Percentiles rank a stretch among this genome's conserved stretches.
phyloP scores from a whole-genome alignment of 352 stramenopile genomes.

The Thalassiosira hispida region DNA sequence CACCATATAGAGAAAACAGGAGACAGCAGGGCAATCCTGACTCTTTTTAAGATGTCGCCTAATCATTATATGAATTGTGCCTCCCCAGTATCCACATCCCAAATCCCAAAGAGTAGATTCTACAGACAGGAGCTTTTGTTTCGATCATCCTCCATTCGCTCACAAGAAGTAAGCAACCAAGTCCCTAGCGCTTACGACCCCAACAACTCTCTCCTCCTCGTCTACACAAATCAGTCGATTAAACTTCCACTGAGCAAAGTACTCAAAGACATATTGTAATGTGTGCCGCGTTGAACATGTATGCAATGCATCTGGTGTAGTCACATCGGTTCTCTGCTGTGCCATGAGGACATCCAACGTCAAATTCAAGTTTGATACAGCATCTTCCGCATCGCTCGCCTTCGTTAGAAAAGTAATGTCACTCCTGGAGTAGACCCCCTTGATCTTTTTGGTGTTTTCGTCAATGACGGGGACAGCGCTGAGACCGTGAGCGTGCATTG shows the following conservation, averaged over 20 bases:
- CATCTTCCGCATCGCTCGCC: constrained; percentile 84
- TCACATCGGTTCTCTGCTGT: constrained; percentile 81
- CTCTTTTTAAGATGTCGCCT: neutral
- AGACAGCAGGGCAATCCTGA: neutral
- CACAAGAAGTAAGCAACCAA: constrained; percentile 85
- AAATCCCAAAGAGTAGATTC: neutral
- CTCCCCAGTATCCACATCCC: neutral
- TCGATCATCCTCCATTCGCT: constrained; percentile 18
- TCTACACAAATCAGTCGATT: constrained; percentile 83
- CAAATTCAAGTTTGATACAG: constrained; percentile 82
- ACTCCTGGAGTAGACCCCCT: constrained; percentile 84
- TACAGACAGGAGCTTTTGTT: neutral
- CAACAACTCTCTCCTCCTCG: constrained; percentile 74
- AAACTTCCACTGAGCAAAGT: constrained; percentile 84
- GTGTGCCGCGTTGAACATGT: constrained; percentile 77
- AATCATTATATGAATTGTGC: neutral
- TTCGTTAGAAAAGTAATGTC: constrained; percentile 89
- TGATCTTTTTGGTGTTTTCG: constrained; percentile 67
- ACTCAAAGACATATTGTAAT: constrained; percentile 85
- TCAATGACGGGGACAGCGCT: constrained; percentile 86
- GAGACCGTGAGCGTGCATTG: constrained; percentile 74
- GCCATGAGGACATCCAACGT: constrained; percentile 73
- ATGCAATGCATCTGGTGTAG: constrained; percentile 82
- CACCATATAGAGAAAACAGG: neutral
- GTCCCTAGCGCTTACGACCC: constrained; percentile 82